These are phyloP conservation scores for Septoria petroselini DNA, from an alignment of 2,329 filamentous ascomycete species.

Conservation along the genomic window DNA sequence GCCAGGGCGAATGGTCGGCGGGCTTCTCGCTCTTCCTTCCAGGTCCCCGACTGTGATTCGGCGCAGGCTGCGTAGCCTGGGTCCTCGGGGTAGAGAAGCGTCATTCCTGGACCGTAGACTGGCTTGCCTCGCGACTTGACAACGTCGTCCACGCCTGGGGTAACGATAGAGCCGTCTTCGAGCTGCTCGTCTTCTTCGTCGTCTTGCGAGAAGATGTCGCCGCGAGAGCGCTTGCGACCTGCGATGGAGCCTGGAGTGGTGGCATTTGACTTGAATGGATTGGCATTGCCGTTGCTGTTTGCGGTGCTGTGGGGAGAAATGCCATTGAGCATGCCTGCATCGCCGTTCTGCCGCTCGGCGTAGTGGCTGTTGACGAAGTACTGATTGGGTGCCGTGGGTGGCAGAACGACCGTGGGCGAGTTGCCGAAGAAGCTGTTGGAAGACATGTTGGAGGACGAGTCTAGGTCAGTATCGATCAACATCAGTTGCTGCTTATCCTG, in stretches of 20 bases:
- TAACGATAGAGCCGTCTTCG: constrained; percentile 49
- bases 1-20: constrained; percentile 37
- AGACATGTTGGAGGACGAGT: constrained; percentile 23
- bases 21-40: constrained; percentile 61
- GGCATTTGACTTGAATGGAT: constrained; percentile 24
- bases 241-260: constrained; percentile 42
- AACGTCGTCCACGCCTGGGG: constrained; percentile 43
- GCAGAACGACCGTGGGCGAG: constrained; percentile 48
- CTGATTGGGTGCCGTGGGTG: constrained; percentile 41
- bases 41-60: constrained; percentile 67
- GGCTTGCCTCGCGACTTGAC: constrained; percentile 62
- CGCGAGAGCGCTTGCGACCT: constrained; percentile 72
- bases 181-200: constrained; percentile 58
- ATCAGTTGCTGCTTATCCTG: constrained; percentile 33
- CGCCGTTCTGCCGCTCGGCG: constrained; percentile 21
- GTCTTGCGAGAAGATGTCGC: constrained; percentile 59
- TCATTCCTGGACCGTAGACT: constrained; percentile 70
- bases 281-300: constrained; percentile 21
- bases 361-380: constrained; percentile 36
- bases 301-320: constrained; percentile 28
- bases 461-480: constrained; percentile 36
- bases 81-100: constrained; percentile 63
- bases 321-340: constrained; percentile 23
- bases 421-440: constrained; percentile 45
- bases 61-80: constrained; percentile 56